These are phyloP conservation scores for Lentinula edodes DNA, from an alignment of 768 basidiomycete species.

Conservation along the genomic window DNA sequence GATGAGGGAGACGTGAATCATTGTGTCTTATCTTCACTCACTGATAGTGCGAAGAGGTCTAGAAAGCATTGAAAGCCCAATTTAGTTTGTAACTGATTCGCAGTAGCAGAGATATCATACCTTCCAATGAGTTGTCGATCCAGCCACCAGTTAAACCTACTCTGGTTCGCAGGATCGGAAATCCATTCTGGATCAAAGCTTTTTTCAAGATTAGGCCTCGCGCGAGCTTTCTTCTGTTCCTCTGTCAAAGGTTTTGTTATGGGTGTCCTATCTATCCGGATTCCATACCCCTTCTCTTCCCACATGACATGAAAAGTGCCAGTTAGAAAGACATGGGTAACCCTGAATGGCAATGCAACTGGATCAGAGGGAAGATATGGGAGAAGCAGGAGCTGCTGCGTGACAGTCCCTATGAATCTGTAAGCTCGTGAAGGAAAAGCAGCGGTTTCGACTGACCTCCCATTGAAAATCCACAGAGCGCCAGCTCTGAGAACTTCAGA, in stretches of 20 bases:
- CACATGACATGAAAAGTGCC: constrained; percentile 20
- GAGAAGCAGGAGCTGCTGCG: constrained; percentile 39
- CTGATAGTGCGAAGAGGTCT: constrained; percentile 4
- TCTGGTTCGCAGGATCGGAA: constrained; percentile 19
- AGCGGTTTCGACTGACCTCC: constrained; percentile 30
- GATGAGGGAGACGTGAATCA: neutral
- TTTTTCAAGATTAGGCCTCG: constrained; percentile 20
- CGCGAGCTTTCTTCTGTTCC: constrained; percentile 25
- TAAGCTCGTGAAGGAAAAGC: neutral
- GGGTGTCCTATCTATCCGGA: constrained; percentile 14
- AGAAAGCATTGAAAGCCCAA: neutral
- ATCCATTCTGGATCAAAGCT: constrained; percentile 32
- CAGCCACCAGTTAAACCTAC: constrained; percentile 14
- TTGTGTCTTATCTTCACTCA: neutral
- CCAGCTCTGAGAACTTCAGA: constrained; percentile 35
- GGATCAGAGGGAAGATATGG: constrained; percentile 31
- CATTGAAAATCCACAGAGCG: constrained; percentile 47
- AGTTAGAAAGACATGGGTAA: constrained; percentile 35
- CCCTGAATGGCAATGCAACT: constrained; percentile 29
- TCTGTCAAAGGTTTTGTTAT: constrained; percentile 15
- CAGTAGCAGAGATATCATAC: constrained; percentile 6
- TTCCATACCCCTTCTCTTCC: constrained; percentile 19
- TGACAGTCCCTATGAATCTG: constrained; percentile 28
- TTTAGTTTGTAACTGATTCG: neutral
- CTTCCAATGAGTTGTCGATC: constrained; percentile 13